phyloP scores from a whole-genome alignment of 345 rosid species.

The Zanthoxylum bungeanum region DNA sequence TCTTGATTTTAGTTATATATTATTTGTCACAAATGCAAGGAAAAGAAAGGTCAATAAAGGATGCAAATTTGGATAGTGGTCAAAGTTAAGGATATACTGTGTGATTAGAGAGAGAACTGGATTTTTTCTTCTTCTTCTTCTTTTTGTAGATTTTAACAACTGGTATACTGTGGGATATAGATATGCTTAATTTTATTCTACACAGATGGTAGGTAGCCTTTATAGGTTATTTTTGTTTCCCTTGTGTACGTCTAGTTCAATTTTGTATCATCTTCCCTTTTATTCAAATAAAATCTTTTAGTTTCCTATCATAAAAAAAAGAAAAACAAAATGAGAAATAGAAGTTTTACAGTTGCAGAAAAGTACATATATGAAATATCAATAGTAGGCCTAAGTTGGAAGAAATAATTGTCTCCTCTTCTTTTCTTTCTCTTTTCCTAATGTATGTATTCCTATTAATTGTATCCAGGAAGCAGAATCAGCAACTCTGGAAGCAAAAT shows the following conservation, averaged over 20 bases:
- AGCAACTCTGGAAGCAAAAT: conserved; percentile 83
- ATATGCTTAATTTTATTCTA: not conserved
- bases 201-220: not conserved
- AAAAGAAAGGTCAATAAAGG: not conserved
- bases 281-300: not conserved
- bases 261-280: not conserved
- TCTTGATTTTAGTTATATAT: not conserved
- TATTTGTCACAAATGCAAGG: not conserved
- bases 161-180: not conserved
- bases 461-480: conserved; percentile 77
- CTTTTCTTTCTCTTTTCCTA: conserved; percentile 6
- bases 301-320: not conserved
- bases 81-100: not conserved
- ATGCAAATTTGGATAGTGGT: not conserved
- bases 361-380: not conserved
- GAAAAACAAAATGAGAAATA: not conserved
- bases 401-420: not conserved
- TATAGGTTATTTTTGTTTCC: not conserved
- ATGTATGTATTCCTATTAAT: conserved; percentile 18
- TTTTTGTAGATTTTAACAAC: not conserved
- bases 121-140: not conserved
- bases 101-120: not conserved
- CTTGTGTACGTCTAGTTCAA: not conserved
- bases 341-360: not conserved
- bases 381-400: not conserved